Evolutionary conservation across 768 basidiomycete genomes (phyloP).

Genomic region (Serendipita sp.): DNA sequence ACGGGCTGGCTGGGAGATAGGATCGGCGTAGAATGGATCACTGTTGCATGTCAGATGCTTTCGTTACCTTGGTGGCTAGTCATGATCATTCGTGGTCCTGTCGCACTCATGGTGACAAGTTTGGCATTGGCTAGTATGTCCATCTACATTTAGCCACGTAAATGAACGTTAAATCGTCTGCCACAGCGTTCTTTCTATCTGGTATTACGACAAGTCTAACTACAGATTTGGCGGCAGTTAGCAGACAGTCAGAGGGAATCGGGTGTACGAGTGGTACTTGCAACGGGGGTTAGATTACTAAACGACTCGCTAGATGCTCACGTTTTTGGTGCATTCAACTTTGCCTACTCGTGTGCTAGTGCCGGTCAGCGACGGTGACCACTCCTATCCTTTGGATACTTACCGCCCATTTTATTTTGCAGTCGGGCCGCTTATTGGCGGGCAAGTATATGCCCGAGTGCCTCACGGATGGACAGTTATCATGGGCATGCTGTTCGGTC

Average conservation of each 20-base stretch:
- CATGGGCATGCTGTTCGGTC: slow-evolving; percentile 31
- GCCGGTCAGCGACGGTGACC: neutral
- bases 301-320: slow-evolving; percentile 38
- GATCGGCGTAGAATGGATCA: slow-evolving; percentile 40
- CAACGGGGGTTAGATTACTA: neutral
- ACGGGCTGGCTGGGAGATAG: slow-evolving; percentile 45
- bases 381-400: no score
- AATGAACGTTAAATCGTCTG: neutral
- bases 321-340: slow-evolving; percentile 58
- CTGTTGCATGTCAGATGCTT: slow-evolving; percentile 31
- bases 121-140: slow-evolving; percentile 36
- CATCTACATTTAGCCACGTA: neutral
- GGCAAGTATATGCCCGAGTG: slow-evolving; percentile 31
- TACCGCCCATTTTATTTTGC: no score
- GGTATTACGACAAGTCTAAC: slow-evolving; percentile 45
- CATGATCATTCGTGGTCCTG: slow-evolving; percentile 29
- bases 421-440: slow-evolving; percentile 7
- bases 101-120: slow-evolving; percentile 34
- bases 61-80: slow-evolving; percentile 51
- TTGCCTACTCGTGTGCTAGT: slow-evolving; percentile 49
- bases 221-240: slow-evolving; percentile 48
- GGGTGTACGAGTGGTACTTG: slow-evolving; percentile 37
- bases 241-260: slow-evolving; percentile 40
- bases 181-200: slow-evolving; percentile 43
- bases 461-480: slow-evolving; percentile 45